A percentile compares a stretch with the other conserved stretches of the same genome.
Conservation (phyloP, 2,329 filamentous ascomycete species). For the Phyllosticta citrichinensis region DNA sequence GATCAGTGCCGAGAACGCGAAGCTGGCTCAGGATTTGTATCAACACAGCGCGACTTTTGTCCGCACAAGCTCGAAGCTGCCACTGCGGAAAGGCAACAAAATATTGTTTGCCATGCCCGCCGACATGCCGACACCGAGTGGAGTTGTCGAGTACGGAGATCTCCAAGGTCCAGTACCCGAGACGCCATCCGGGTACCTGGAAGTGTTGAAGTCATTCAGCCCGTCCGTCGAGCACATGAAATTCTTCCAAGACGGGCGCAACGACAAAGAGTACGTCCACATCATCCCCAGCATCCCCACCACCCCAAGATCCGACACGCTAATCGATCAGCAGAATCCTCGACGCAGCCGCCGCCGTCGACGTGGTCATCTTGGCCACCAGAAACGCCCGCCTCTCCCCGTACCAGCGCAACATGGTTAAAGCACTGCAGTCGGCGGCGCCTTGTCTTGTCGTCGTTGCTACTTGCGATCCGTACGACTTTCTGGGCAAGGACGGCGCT, state of each 20-base stretch:
- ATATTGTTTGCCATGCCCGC: not conserved
- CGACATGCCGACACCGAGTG: not conserved
- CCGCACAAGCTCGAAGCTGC: not conserved
- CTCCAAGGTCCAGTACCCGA: not conserved
- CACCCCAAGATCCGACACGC: not conserved
- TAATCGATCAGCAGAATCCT: not conserved
- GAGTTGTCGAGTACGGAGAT: slow-evolving; percentile 1
- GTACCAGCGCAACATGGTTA: not conserved
- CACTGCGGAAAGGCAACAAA: not conserved
- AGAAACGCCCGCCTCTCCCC: slow-evolving; percentile 2
- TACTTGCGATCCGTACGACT: slow-evolving; percentile 9
- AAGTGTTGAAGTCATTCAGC: not conserved
- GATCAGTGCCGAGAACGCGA: not conserved
- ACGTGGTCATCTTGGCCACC: not conserved
- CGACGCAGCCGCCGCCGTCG: not conserved
- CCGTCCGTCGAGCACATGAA: not conserved
- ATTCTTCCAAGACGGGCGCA: not conserved
- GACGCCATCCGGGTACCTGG: not conserved
- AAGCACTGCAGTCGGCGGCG: not conserved
- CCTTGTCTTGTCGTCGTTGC: not conserved
- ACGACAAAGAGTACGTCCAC: not conserved
- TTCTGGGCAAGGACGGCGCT: not conserved
- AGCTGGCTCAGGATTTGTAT: not conserved
- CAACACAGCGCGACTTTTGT: not conserved
- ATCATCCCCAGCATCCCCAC: not conserved